A percentile compares a stretch with the other conserved stretches of the same genome.
phyloP scores from a whole-genome alignment of 371 early-diverging fungal species.

The Mucor mucedo region DNA sequence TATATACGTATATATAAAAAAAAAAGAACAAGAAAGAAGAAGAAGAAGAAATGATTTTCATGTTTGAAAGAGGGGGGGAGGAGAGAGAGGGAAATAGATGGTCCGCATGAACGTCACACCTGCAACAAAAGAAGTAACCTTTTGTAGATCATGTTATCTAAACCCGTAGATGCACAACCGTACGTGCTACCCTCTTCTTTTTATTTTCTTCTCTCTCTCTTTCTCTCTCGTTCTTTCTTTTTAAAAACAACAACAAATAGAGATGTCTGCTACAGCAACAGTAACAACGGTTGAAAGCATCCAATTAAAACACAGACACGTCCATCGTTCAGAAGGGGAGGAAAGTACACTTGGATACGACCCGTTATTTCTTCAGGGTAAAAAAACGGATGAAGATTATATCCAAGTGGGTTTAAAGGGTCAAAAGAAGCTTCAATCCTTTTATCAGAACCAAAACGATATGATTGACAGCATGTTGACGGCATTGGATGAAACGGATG shows the following conservation, averaged over 20 bases:
- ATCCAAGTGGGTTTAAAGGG: slow-evolving; percentile 14
- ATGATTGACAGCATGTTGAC: slow-evolving; percentile 77
- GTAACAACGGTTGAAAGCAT: slow-evolving; percentile 1
- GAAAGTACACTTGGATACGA: slow-evolving; percentile 2
- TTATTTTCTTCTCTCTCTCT: neutral
- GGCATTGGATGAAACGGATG: slow-evolving; percentile 47
- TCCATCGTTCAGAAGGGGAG: neutral
- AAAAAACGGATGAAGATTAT: slow-evolving; percentile 37
- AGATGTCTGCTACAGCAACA: neutral
- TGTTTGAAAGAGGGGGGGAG: neutral
- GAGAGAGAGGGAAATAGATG: slow-evolving; percentile 4
- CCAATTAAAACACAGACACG: slow-evolving; percentile 8
- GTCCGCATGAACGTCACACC: slow-evolving; percentile 4
- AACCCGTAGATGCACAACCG: neutral
- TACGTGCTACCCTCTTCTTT: neutral
- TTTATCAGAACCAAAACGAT: slow-evolving; percentile 85
- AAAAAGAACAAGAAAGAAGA: too few relatives aligned
- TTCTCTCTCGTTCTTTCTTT: too few relatives aligned
- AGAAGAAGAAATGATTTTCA: neutral
- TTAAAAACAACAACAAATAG: too few relatives aligned
- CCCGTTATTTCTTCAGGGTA: slow-evolving; percentile 26
- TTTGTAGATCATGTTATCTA: neutral
- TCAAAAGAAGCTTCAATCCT: slow-evolving; percentile 51
- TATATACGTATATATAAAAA: too few relatives aligned
- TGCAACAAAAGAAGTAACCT: neutral